Percentiles rank a stretch among this genome's conserved stretches.
Conservation (phyloP, 1,284 basidiomycete species). For the Chalciporus sp. region DNA sequence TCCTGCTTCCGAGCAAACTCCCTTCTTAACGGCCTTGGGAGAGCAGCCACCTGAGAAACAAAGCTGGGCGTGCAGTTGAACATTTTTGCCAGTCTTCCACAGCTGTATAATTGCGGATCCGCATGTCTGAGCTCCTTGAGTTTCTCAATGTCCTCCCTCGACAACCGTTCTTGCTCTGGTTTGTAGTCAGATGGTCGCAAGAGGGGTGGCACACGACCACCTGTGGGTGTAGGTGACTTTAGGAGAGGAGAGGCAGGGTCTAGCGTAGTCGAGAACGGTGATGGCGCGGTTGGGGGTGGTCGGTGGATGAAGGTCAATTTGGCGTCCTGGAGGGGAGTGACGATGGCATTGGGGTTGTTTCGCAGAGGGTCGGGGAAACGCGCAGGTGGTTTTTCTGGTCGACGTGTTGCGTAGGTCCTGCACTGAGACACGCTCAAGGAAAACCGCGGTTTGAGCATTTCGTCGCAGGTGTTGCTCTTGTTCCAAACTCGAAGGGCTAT, state of each 20-base stretch:
- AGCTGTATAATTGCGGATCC: slow-evolving; percentile 54
- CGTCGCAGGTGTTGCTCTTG: not conserved
- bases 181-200: slow-evolving; percentile 44
- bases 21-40: slow-evolving; percentile 49
- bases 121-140: slow-evolving; percentile 56
- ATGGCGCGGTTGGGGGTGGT: slow-evolving; percentile 70
- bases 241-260: slow-evolving; percentile 71
- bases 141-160: slow-evolving; percentile 54
- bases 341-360: slow-evolving; percentile 56
- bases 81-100: slow-evolving; percentile 54
- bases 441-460: slow-evolving; percentile 27
- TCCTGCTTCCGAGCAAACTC: slow-evolving; percentile 41
- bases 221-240: slow-evolving; percentile 32
- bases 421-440: not conserved
- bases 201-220: slow-evolving; percentile 43
- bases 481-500: not conserved
- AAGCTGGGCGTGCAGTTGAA: slow-evolving; percentile 60
- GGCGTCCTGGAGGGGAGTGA: slow-evolving; percentile 57
- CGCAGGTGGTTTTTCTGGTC: slow-evolving; percentile 57
- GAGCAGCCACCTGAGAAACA: slow-evolving; percentile 57
- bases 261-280: slow-evolving; percentile 68
- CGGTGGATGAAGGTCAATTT: slow-evolving; percentile 76
- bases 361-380: slow-evolving; percentile 66
- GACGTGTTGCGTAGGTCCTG: slow-evolving; percentile 46
- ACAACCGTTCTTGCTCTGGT: slow-evolving; percentile 42